Conservation (phyloP, 2,329 filamentous ascomycete species). For the Fusarium coicis region DNA sequence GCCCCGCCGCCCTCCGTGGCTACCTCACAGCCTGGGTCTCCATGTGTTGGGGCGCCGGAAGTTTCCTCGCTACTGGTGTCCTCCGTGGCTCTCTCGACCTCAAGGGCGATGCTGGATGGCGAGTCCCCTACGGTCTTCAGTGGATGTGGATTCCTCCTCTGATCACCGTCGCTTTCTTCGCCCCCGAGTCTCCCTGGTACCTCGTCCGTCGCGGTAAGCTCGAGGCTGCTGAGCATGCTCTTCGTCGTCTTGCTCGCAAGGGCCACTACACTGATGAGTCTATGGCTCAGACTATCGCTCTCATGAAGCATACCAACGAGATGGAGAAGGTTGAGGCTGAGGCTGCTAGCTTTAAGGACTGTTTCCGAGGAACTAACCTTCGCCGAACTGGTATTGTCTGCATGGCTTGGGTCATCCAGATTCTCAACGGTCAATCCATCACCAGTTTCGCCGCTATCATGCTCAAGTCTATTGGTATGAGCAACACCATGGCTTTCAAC, state of each 20-base stretch:
- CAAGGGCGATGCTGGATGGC: constrained; percentile 55
- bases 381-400: constrained; percentile 52
- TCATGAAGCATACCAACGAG: constrained; percentile 57
- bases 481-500: constrained; percentile 54
- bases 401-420: constrained; percentile 50
- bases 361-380: constrained; percentile 58
- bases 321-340: constrained; percentile 54
- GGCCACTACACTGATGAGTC: constrained; percentile 52
- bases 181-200: constrained; percentile 62
- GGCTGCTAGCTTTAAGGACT: constrained; percentile 60
- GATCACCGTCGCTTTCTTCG: constrained; percentile 53
- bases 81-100: constrained; percentile 52
- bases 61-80: constrained; percentile 56
- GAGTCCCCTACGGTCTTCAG: constrained; percentile 60
- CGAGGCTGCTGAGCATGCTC: constrained; percentile 51
- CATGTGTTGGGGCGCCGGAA: constrained; percentile 61
- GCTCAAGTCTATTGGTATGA: constrained; percentile 62
- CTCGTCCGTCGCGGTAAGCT: constrained; percentile 54
- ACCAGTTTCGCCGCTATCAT: constrained; percentile 64
- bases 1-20: constrained; percentile 55
- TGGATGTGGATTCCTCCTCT: constrained; percentile 60
- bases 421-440: constrained; percentile 57
- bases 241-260: constrained; percentile 53
- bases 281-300: constrained; percentile 52
- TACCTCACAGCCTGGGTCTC: constrained; percentile 61